Evolutionary conservation across 139 green algal genomes (phyloP).

Genomic region (Haematococcus sp.): DNA sequence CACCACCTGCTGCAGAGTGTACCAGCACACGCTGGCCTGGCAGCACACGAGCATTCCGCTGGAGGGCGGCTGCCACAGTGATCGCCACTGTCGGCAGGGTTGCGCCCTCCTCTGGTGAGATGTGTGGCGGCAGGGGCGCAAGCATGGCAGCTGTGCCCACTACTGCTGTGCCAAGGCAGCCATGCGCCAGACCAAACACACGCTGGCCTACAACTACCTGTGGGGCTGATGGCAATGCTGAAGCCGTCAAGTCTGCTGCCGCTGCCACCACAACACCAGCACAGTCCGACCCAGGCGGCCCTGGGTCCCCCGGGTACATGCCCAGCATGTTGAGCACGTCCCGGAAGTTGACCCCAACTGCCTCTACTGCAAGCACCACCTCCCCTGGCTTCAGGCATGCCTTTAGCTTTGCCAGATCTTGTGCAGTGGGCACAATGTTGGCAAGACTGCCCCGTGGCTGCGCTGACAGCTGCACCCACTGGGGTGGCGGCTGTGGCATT

Average conservation of each 20-base stretch:
- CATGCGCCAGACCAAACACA: slow-evolving; percentile 78
- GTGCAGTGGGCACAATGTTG: slow-evolving; percentile 25
- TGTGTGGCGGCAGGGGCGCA: slow-evolving; percentile 50
- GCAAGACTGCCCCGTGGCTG: slow-evolving; percentile 31
- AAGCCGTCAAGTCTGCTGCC: not conserved
- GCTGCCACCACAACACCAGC: slow-evolving; percentile 65
- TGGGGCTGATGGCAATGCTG: not conserved
- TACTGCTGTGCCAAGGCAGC: slow-evolving; percentile 65
- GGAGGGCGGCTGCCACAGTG: slow-evolving; percentile 65
- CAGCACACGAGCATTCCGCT: slow-evolving; percentile 17
- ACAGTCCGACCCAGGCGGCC: slow-evolving; percentile 70
- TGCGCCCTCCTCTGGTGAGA: slow-evolving; percentile 51
- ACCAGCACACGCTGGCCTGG: slow-evolving; percentile 54
- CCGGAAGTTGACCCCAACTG: slow-evolving; percentile 86
- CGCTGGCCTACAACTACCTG: slow-evolving; percentile 49
- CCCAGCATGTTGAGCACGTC: slow-evolving; percentile 81
- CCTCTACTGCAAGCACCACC: slow-evolving; percentile 62
- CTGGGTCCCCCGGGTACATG: slow-evolving; percentile 90
- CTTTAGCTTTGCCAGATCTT: not conserved
- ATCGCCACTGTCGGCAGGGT: slow-evolving; percentile 60
- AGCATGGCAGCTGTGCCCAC: slow-evolving; percentile 35
- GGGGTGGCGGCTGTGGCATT: not conserved
- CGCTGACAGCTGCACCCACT: slow-evolving; percentile 18
- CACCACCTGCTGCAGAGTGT: slow-evolving; percentile 75
- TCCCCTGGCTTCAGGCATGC: slow-evolving; percentile 10